Evolutionary conservation across 83 land plant species (phyloP), one percentile per base, ranked within the genome.

Genomic region (Thuja plicata): DNA sequence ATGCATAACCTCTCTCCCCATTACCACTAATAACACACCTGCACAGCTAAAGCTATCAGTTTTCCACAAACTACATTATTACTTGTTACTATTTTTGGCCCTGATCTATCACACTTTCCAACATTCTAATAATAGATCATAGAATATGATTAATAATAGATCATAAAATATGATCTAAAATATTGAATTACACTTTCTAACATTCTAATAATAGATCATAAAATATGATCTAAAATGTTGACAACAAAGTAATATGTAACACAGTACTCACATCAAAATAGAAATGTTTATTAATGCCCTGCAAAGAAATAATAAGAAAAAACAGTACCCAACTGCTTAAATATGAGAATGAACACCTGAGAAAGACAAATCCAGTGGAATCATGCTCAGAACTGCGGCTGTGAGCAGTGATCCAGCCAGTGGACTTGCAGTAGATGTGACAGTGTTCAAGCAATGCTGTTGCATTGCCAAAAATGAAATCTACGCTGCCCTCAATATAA

Each of bases 381-480:
- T 89, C 93, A 60, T 82, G 19, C 3, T 87, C 13, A 37, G 80
- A 87, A 50, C 76, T 90, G 48, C 94, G 91, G 8, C 86, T 81
- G 54, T 93, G 94, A 0, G 94, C 94, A 15, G 94, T 93, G 35
- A 93, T 90, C 34, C 81, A 93, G 52, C 94, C 94, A 2, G 12
- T 21, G 11, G 93, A 89, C 38, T 93, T 93, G 94, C 94, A 93
- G 70, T 93, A 93, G 40, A 93, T 89, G 87, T 90, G 92, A 82
- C 94, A 93, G 43, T 93, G 92, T 82, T 93, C 94, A 88, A 93
- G 79, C 76, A 93, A 88, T 89, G 85, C 89, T 21, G 94, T 93
- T 45, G 94, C 94, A 85, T 93, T 88, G 27, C 94, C 94, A 90
- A 92, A 93, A 37, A 93, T 93, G 90, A 93, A 93, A 84, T 93